Conservation (phyloP, 2,329 filamentous ascomycete genomes). For the Fusarium palustre region DNA sequence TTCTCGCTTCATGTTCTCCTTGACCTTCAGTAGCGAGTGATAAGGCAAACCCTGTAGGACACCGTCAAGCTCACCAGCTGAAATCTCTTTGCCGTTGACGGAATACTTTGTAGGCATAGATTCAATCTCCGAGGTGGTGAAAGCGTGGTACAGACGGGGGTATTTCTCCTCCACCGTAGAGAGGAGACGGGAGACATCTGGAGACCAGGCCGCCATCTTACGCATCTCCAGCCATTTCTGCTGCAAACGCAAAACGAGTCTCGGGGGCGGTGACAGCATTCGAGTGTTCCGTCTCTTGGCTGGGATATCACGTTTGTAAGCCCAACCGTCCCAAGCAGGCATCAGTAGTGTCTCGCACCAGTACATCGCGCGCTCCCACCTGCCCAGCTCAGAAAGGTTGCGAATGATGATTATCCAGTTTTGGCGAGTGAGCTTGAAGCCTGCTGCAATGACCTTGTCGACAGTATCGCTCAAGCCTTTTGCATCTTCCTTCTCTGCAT, state of each 20-base stretch:
- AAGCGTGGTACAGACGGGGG: slow-evolving; percentile 57
- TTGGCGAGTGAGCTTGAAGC: slow-evolving; percentile 78
- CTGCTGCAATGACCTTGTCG: slow-evolving; percentile 67
- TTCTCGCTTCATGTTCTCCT: slow-evolving; percentile 35
- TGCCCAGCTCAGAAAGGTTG: slow-evolving; percentile 69
- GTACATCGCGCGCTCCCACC: slow-evolving; percentile 74
- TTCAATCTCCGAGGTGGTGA: slow-evolving; percentile 51
- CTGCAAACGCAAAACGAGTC: slow-evolving; percentile 62
- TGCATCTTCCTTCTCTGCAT: slow-evolving; percentile 55
- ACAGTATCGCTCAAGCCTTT: slow-evolving; percentile 64
- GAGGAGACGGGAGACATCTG: slow-evolving; percentile 56
- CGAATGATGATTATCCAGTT: slow-evolving; percentile 87
- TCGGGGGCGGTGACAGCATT: slow-evolving; percentile 48
- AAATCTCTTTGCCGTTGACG: slow-evolving; percentile 40
- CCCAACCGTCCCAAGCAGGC: slow-evolving; percentile 82
- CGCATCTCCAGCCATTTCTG: slow-evolving; percentile 64
- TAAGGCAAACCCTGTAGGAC: slow-evolving; percentile 49
- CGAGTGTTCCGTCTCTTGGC: slow-evolving; percentile 55
- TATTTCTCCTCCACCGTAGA: slow-evolving; percentile 55
- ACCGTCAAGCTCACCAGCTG: slow-evolving; percentile 48
- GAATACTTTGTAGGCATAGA: slow-evolving; percentile 46
- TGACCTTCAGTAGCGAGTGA: slow-evolving; percentile 47
- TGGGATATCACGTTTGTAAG: slow-evolving; percentile 26
- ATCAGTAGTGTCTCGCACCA: slow-evolving; percentile 84
- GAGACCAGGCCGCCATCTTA: slow-evolving; percentile 62